These are phyloP conservation scores for Osmanthus fragrans DNA, from an alignment of 257 asterid species.

Conservation along the genomic window DNA sequence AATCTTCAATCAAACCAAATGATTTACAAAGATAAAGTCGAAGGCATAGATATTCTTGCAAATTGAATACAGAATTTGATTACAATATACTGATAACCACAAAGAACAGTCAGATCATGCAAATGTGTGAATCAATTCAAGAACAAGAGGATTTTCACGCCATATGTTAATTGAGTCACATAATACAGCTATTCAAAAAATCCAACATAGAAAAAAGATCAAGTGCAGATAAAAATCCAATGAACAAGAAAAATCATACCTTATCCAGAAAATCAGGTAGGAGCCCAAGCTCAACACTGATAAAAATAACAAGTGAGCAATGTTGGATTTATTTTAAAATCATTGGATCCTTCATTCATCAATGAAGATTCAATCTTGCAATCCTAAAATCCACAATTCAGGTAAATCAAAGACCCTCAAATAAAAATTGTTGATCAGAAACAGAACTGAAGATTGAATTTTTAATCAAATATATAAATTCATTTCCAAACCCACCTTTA, in stretches of 20 bases:
- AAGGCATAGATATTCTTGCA: constrained; percentile 6
- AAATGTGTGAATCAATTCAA: constrained; percentile 21
- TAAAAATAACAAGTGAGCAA: constrained; percentile 31
- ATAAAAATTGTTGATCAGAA: not conserved
- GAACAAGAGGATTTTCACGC: constrained; percentile 8
- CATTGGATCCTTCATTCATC: constrained; percentile 47
- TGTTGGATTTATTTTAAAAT: constrained; percentile 38
- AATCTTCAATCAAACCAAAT: constrained; percentile 17
- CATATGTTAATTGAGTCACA: constrained; percentile 11
- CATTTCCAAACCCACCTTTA: constrained; percentile 21
- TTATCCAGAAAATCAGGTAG: constrained; percentile 34
- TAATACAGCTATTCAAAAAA: constrained; percentile 7
- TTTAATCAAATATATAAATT: not conserved
- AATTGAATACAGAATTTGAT: constrained; percentile 16
- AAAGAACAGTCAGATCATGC: constrained; percentile 15
- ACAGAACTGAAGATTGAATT: not conserved
- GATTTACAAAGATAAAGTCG: not conserved
- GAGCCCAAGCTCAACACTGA: constrained; percentile 21
- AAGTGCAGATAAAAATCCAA: not conserved
- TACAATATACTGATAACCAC: constrained; percentile 8
- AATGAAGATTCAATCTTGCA: constrained; percentile 27
- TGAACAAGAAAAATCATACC: constrained; percentile 12
- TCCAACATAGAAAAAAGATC: constrained; percentile 42
- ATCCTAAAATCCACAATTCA: constrained; percentile 29
- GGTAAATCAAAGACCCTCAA: constrained; percentile 26